Conservation (phyloP, 257 asterid genomes). For the Vinca minor region DNA sequence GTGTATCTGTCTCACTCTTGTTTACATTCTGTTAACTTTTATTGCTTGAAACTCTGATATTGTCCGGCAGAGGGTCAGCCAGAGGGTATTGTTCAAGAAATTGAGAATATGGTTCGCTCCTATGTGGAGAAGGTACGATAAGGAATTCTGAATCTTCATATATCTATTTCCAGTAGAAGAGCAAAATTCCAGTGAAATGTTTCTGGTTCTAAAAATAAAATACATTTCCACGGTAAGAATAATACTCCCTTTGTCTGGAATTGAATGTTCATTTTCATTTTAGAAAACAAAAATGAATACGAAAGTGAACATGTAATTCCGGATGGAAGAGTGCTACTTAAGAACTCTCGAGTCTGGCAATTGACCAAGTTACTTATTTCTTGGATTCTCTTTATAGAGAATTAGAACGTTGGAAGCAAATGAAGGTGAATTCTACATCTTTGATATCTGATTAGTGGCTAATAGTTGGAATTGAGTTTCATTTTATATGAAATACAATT, state of each 20-base stretch:
- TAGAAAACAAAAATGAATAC: no score
- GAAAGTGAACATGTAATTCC: no score
- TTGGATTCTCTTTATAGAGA: background rate
- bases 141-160: background rate
- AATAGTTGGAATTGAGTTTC: no score
- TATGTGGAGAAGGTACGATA: conserved; percentile 32
- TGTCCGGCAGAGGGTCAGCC: conserved; percentile 37
- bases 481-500: no score
- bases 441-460: no score
- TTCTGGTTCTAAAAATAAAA: background rate
- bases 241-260: background rate
- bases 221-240: background rate
- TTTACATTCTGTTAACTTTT: background rate
- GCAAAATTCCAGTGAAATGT: background rate
- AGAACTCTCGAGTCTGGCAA: background rate
- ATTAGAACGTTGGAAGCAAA: no score
- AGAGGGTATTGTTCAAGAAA: conserved; percentile 33
- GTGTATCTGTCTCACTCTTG: background rate
- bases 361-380: background rate
- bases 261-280: no score
- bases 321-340: no score
- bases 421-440: background rate
- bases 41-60: background rate
- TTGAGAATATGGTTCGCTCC: conserved; percentile 39
- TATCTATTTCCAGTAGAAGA: background rate